phyloP scores from a whole-genome alignment of 208 protist species.

The Herpetomonas samuelpessoai region DNA sequence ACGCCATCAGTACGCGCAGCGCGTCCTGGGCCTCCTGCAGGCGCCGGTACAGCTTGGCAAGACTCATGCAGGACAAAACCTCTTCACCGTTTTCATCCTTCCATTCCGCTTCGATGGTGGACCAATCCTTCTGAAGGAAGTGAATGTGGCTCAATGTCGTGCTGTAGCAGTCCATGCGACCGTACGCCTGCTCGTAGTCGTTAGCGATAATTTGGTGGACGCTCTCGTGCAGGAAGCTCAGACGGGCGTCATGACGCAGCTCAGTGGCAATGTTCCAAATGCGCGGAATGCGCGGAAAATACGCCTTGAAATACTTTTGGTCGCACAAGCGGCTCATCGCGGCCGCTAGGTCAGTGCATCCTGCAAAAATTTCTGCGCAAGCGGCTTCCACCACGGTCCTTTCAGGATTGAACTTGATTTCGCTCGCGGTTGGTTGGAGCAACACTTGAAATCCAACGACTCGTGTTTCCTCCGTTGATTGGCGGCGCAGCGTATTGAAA shows the following conservation, averaged over 20 bases:
- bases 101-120: conserved; percentile 67
- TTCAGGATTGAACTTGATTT: conserved; percentile 77
- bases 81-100: conserved; percentile 60
- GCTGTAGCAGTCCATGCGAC: conserved; percentile 74
- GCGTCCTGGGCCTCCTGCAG: conserved; percentile 82
- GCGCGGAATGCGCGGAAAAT: conserved; percentile 75
- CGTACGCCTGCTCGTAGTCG: conserved; percentile 82
- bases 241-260: conserved; percentile 62
- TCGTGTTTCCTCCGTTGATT: conserved; percentile 62
- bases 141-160: conserved; percentile 82
- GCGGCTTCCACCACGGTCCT: conserved; percentile 49
- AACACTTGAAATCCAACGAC: conserved; percentile 89
- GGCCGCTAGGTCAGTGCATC: conserved; percentile 62
- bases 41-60: conserved; percentile 74
- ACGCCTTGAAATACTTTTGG: conserved; percentile 72
- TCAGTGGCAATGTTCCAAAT: conserved; percentile 75
- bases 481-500: conserved; percentile 64
- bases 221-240: conserved; percentile 52
- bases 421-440: conserved; percentile 56
- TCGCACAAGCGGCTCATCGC: conserved; percentile 64
- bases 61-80: conserved; percentile 40
- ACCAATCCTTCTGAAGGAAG: conserved; percentile 86
- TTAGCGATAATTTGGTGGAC: conserved; percentile 59
- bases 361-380: conserved; percentile 60
- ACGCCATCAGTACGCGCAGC: conserved; percentile 83